Base-by-base conservation (phyloP, 805 yeast genomes). In the Nakazawaea holstii region DNA sequence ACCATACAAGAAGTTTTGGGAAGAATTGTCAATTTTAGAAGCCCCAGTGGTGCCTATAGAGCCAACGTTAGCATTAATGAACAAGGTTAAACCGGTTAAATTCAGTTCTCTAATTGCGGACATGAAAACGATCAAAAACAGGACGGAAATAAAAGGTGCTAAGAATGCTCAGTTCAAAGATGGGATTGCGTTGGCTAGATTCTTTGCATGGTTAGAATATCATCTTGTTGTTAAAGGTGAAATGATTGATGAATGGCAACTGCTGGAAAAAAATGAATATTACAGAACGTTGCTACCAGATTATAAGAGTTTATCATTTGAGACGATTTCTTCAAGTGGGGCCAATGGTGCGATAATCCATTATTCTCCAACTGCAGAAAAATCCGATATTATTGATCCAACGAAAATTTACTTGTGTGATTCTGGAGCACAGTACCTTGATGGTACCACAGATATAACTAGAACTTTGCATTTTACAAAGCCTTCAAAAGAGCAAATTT, bases 371-470 rank as follows among this genome's bases (percentile, higher is more conserved):
- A 74, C 82, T 0, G 67, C 67, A 29, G 82, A 76, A 10, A 71
- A 76, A 15, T 75, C 78, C 46, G 69, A 84, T 1, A 62, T 74
- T 49, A 79, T 94, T 49, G 83, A 86, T 57, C 82, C 84, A 8
- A 64, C 75, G 17, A 77, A 83, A 49, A 76, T 90, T 1, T 90
- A 84, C 55, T 69, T 94, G 52, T 71, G 87, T 50, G 99, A 94
- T 63, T 80, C 96, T 2, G 99, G 99, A 4, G 87, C 94, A 0
- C 99, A 94, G 58, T 92, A 79, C 59, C 62, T 84, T 20, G 96
- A 91, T 59, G 99, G 49, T 15, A 94, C 99, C 0, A 94, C 99
- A 0, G 99, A 94, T 61, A 88, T 92, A 27, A 94, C 99, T 0
- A 76, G 99, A 56, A 89, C 97, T 0, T 65, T 81, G 43, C 92